Evolutionary conservation across 2,329 filamentous ascomycete genomes (phyloP), one percentile per base, ranked within the genome.

Genomic region (Blastomyces emzantsi): DNA sequence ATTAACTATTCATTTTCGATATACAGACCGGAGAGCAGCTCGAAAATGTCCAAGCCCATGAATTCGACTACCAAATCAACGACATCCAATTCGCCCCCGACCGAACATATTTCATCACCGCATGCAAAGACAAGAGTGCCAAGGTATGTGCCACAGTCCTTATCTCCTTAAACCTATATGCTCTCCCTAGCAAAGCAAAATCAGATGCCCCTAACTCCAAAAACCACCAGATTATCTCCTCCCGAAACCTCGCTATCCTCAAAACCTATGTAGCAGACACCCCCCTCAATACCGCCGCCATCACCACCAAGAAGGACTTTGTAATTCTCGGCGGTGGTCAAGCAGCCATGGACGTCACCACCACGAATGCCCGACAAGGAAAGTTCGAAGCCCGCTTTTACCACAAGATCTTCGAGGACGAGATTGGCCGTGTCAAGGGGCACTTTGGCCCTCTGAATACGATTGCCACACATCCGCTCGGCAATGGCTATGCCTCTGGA

Each of bases 351-450:
- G 93, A 97, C 75, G 94, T 99, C 79, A 99, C 94, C 64, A 95
- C 90, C 62, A 97, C 94, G 61, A 89, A 89, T 43, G 88, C 92
- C 60, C 87, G 94, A 69, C 94, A 99, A 83, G 94, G 94, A 80
- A 97, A 97, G 81, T 99, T 99, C 82, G 94, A 99, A 80, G 94
- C 94, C 55, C 88, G 94, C 69, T 99, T 99, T 85, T 99, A 97
- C 84, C 94, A 99, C 87, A 97, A 96, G 85, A 89, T 99, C 77
- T 97, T 99, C 77, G 92, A 96, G 80, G 93, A 99, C 79, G 94
- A 99, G 82, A 93, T 97, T 73, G 94, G 94, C 70, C 89, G 94
- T 82, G 94, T 99, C 68, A 86, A 92, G 75, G 94, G 94, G 67
- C 94, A 99, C 79, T 99, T 99, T 79, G 94, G 94, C 75, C 94